These are phyloP conservation scores for Cucurbita argyrosperma DNA, from an alignment of 306 rosid genomes.

Conservation along the genomic window DNA sequence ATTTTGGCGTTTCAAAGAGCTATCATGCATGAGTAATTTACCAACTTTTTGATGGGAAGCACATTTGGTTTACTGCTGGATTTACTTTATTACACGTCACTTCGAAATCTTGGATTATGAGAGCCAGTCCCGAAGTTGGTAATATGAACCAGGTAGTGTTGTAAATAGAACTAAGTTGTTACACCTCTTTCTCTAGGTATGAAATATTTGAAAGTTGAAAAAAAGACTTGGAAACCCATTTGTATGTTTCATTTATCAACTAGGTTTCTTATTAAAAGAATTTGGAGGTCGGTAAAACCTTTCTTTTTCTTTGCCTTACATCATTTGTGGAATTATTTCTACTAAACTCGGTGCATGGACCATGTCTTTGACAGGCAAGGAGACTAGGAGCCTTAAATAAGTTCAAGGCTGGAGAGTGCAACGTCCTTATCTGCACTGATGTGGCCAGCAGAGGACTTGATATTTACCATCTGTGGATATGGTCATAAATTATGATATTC, in stretches of 20 bases:
- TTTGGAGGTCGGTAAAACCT: neutral
- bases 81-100: slow-evolving; percentile 6
- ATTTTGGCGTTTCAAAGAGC: too few relatives aligned
- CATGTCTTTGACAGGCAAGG: slow-evolving; percentile 43
- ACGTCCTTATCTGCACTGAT: slow-evolving; percentile 74
- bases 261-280: neutral
- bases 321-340: neutral
- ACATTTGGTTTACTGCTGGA: neutral
- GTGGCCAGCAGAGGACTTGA: slow-evolving; percentile 93
- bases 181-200: neutral
- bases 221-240: neutral
- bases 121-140: slow-evolving; percentile 82
- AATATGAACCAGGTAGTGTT: slow-evolving; percentile 95
- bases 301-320: neutral
- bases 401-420: slow-evolving; percentile 77
- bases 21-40: too few relatives aligned
- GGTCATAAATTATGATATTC: slow-evolving; percentile 87
- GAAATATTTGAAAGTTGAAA: neutral
- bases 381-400: slow-evolving; percentile 82
- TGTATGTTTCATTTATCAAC: neutral
- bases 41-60: neutral
- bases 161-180: slow-evolving; percentile 1
- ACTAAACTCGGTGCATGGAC: slow-evolving; percentile 1
- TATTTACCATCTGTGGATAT: slow-evolving; percentile 60
- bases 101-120: slow-evolving; percentile 71